Conservation (phyloP, 352 stramenopile species). For the Globisporangium paddicum region DNA sequence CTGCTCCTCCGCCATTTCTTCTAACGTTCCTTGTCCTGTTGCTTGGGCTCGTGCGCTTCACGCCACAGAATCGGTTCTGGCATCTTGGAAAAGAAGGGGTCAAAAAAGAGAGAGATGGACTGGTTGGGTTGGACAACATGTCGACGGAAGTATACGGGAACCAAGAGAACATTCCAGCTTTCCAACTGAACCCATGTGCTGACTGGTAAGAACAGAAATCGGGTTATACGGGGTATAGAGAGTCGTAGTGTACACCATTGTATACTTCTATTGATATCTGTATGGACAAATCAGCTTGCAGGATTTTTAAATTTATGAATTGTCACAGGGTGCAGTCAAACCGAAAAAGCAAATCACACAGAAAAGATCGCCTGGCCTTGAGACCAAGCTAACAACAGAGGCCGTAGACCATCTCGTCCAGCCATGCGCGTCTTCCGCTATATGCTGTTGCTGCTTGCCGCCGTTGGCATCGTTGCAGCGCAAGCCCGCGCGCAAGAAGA, state of each 20-base stretch:
- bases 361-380: no score
- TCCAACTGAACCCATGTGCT: not conserved
- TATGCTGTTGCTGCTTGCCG: not conserved
- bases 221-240: not conserved
- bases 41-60: conserved; percentile 2
- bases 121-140: not conserved
- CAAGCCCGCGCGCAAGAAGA: not conserved
- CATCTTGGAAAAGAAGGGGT: not conserved
- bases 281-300: no score
- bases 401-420: no score
- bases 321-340: not conserved
- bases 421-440: not conserved
- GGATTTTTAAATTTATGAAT: not conserved
- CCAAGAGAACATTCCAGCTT: not conserved
- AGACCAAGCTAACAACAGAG: no score
- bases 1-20: conserved; percentile 48
- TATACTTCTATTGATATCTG: no score
- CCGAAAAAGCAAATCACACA: not conserved
- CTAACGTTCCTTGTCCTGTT: not conserved
- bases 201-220: not conserved
- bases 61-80: conserved; percentile 15
- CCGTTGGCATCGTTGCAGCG: not conserved
- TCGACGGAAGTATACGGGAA: not conserved
- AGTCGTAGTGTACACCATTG: not conserved
- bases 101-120: not conserved